Base-by-base conservation (phyloP, 2,329 filamentous ascomycete genomes). In the Pseudogymnoascus sp. region DNA sequence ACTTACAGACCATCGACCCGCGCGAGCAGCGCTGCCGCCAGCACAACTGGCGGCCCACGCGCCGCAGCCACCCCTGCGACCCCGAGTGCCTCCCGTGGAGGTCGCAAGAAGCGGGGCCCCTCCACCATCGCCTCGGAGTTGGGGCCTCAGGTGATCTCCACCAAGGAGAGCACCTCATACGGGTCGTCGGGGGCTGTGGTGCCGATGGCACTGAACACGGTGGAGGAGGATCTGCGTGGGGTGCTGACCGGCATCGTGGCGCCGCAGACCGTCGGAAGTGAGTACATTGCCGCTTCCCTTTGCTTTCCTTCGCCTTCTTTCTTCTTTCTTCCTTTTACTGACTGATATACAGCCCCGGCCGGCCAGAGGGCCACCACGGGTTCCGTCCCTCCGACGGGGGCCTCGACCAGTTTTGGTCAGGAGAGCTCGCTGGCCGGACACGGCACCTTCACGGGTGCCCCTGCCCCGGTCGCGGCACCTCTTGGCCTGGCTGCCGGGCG, bases 131-230 rank as follows among this genome's bases (percentile, higher is more conserved):
- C 48, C 9, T 55, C 48, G 48, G 48, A 55, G 48, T 55, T 55
- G 48, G 48, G 48, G 3, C 6, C 48, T 29, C 48, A 55, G 29
- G 27, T 33, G 48, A 35, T 61, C 33, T 9, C 42, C 55, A 35
- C 33, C 15, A 40, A 39, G 42, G 60, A 58, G 60, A 61, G 60
- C 21, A 61, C 60, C 36, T 33, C 60, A 4, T 61, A 61, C 37
- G 60, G 60, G 42, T 33, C 60, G 18, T 55, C 48, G 27, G 48
- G n/a, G n/a, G 48, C 48, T 18, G 48, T 55, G 48, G 48, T 55
- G 48, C 48, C 48, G 29, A 55, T 55, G 48, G 48, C 48, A 55
- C 48, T 55, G 48, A 13, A 33, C 48, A 33, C 27, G 33, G 29
- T 55, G 48, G 48, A 55, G 48, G 48, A 55, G 48, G 48, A 55